These are phyloP conservation scores for Pascua sp. DNA, from an alignment of 1,284 basidiomycete species.

Conservation along the genomic window DNA sequence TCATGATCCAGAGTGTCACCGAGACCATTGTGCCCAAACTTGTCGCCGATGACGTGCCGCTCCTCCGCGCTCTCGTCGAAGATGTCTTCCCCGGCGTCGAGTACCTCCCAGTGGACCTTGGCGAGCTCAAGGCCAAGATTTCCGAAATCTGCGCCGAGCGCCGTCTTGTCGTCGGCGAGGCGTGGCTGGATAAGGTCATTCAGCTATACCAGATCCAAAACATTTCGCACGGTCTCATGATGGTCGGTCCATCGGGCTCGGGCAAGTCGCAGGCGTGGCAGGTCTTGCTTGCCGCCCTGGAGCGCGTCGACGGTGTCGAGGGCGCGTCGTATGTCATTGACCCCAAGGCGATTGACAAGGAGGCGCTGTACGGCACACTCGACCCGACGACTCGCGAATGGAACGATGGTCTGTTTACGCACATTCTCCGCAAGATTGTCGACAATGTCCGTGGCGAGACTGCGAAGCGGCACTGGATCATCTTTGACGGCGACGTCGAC, in stretches of 20 bases:
- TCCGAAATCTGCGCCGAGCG: constrained; percentile 80
- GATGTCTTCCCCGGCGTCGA: constrained; percentile 98
- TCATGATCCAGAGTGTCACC: constrained; percentile 97
- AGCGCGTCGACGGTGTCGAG: constrained; percentile 86
- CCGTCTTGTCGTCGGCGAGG: constrained; percentile 76
- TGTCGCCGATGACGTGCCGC: constrained; percentile 93
- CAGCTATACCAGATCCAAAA: constrained; percentile 99
- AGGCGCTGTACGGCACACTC: constrained; percentile 93
- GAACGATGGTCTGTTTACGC: constrained; percentile 99
- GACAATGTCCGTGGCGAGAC: constrained; percentile 98
- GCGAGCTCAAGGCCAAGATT: constrained; percentile 78
- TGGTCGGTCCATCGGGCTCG: constrained; percentile 95
- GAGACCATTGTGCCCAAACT: constrained; percentile 99
- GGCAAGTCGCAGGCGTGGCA: constrained; percentile 99
- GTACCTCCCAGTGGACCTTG: constrained; percentile 83
- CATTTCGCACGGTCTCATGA: constrained; percentile 99
- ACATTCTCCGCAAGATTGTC: constrained; percentile 94
- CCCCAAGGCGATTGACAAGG: constrained; percentile 98
- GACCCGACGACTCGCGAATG: constrained; percentile 98
- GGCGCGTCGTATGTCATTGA: constrained; percentile 96
- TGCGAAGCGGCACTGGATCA: constrained; percentile 96
- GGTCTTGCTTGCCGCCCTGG: constrained; percentile 83
- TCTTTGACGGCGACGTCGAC: constrained; percentile 99
- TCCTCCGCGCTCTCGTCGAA: constrained; percentile 87
- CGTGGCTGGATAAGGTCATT: constrained; percentile 93